Base-by-base conservation (phyloP, 352 stramenopile species). In the Halophytophthora polymorphica region DNA sequence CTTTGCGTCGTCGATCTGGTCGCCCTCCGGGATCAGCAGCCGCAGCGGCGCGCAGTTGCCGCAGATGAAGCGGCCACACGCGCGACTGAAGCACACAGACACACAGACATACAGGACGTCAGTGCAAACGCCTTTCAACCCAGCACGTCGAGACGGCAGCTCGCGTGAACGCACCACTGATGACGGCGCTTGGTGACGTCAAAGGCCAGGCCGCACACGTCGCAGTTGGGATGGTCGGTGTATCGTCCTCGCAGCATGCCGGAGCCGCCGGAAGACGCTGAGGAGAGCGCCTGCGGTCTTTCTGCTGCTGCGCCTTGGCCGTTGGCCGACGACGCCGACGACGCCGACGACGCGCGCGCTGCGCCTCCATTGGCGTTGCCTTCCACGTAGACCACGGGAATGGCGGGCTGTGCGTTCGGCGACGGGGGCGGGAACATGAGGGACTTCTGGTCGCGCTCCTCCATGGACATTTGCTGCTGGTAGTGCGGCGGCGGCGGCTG, bases 141-240 rank as follows among this genome's bases (percentile, higher is more conserved):
- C 14, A 53, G 37, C 14, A 35, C 15, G 10, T 31, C 8, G 25
- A 4, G 4, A 31, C 25, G 25, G 4, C 8, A 4, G 4, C 25
- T 31, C 4, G 25, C 25, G 25, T 17, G 1, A 25, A 55, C 58
- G 31, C 29, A 85, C 73, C 77, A 89, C 40, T 85, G 78, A 31
- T 89, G 78, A 17, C 78, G 73, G 12, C 63, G 70, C 43, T 82
- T 78, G 19, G 70, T 72, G 37, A 89, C 59, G 34, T 89, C 78
- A 33, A 89, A 89, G 11, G 31, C 33, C n/a, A 75, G 44, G n/a
- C 42, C 47, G 62, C 78, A 89, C 28, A 87, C 62, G 40, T 87
- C 75, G 64, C 75, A 87, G 45, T 80, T 83, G 2, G 78, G 78
- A 36, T 89, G 75, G 47, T 84, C 67, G 7, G 65, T 56, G 55